Base-by-base conservation (phyloP, 306 rosid genomes). In the Sphenostylis stenocarpa region DNA sequence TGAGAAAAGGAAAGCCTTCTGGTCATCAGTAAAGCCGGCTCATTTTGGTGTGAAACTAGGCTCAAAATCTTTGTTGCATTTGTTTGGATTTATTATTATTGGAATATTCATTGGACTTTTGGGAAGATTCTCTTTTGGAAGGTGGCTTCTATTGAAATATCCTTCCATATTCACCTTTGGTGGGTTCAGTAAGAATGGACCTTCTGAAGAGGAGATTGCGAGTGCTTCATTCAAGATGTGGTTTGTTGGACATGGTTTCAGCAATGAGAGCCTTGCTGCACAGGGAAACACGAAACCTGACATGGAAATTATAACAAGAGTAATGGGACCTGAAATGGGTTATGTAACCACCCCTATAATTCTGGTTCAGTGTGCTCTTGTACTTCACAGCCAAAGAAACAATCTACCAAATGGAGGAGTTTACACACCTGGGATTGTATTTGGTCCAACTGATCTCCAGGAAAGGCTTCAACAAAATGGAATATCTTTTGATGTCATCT, bases 161-260 rank as follows among this genome's bases (percentile, higher is more conserved):
- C 98, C 98, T 73, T 85, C 97, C 0, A 57, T 91, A 28, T 94
- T 94, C 71, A 91, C 87, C 75, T 81, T 91, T 2, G 97, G 96
- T 16, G 86, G 77, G 85, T 91, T 90, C 87, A 85, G 82, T 73
- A 87, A 89, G 88, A 78, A 86, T 28, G 97, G 98, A 36, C 98
- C 97, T 23, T 80, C 98, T 0, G 93, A 94, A 70, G 93, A 91
- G 31, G 94, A 90, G 80, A 80, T 94, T 7, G 85, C 79, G 52
- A 89, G 96, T 31, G 91, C 96, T 21, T 80, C 93, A 3, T 94
- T 94, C 70, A 90, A 91, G 81, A 94, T 94, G 95, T 94, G 98
- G 97, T 91, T 87, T 73, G 83, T 91, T 4, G 96, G 97, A 47
- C 86, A 75, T 16, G 97, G 97, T 68, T 94, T 49, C 64, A 86